Evolutionary conservation across 148 eudicot species (phyloP).

Genomic region (Tetragonia tetragonoides): DNA sequence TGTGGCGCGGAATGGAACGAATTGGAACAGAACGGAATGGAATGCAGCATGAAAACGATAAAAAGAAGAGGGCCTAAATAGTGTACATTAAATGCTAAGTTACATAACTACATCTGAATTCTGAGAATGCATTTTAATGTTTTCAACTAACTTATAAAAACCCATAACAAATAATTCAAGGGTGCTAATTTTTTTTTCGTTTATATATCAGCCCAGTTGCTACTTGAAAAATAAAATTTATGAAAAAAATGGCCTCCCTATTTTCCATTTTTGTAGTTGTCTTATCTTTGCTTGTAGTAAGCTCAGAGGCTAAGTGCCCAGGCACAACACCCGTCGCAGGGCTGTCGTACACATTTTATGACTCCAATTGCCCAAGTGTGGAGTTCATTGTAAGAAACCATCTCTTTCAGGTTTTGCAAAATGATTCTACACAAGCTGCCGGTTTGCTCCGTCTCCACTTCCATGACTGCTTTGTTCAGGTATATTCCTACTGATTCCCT

Average conservation of each 20-base stretch:
- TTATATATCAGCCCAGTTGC: constrained; percentile 12
- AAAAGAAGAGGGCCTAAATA: too few relatives aligned
- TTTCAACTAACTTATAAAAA: too few relatives aligned
- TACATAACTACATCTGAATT: too few relatives aligned
- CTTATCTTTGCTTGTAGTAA: constrained; percentile 3
- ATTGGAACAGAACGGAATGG: too few relatives aligned
- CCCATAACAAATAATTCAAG: too few relatives aligned
- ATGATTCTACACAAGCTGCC: constrained; percentile 47
- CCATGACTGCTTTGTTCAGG: constrained; percentile 64
- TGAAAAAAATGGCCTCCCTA: constrained; percentile 6
- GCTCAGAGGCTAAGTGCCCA: neutral
- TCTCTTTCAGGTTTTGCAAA: constrained; percentile 32
- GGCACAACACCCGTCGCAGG: constrained; percentile 30
- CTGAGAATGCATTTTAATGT: too few relatives aligned
- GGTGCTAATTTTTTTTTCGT: neutral
- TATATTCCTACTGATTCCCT: neutral
- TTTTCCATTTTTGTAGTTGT: neutral
- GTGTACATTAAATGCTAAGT: too few relatives aligned
- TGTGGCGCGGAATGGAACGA: too few relatives aligned
- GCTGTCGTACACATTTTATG: constrained; percentile 36
- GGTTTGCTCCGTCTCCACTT: constrained; percentile 55
- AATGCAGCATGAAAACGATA: too few relatives aligned
- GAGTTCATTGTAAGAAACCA: constrained; percentile 38
- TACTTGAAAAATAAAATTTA: neutral
- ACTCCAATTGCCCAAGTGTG: constrained; percentile 35